Conservation (phyloP, 2,329 filamentous ascomycete species). For the Sphaceloma murrayae region DNA sequence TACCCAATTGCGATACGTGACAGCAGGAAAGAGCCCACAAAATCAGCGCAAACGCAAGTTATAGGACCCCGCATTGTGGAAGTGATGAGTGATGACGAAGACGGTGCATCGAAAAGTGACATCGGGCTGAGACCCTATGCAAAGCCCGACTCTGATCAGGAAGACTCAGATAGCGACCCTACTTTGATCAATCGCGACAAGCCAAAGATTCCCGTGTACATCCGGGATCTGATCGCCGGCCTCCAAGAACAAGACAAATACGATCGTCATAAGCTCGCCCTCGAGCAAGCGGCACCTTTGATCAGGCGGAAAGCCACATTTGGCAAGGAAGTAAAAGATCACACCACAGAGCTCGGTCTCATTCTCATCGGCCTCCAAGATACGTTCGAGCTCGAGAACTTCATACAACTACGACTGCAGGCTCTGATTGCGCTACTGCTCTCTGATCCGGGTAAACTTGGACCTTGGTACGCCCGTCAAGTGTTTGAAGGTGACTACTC, state of each 20-base stretch:
- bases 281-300: conserved; percentile 65
- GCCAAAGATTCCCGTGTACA: conserved; percentile 76
- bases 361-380: conserved; percentile 74
- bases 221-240: conserved; percentile 71
- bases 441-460: conserved; percentile 66
- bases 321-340: conserved; percentile 76
- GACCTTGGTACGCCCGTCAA: conserved; percentile 69
- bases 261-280: conserved; percentile 70
- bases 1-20: no score
- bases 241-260: conserved; percentile 74
- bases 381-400: conserved; percentile 70
- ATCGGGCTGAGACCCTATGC: conserved; percentile 57
- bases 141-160: conserved; percentile 78
- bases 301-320: conserved; percentile 84
- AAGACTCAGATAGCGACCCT: conserved; percentile 89
- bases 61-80: conserved; percentile 28
- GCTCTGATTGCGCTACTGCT: conserved; percentile 74
- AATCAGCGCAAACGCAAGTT: conserved; percentile 26
- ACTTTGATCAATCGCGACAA: conserved; percentile 78
- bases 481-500: conserved; percentile 93
- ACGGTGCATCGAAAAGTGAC: conserved; percentile 41
- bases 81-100: conserved; percentile 36
- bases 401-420: conserved; percentile 65
- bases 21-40: no score
- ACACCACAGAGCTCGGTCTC: conserved; percentile 69